Evolutionary conservation across 208 protist species (phyloP).

Genomic region (Leishmania tropica): DNA sequence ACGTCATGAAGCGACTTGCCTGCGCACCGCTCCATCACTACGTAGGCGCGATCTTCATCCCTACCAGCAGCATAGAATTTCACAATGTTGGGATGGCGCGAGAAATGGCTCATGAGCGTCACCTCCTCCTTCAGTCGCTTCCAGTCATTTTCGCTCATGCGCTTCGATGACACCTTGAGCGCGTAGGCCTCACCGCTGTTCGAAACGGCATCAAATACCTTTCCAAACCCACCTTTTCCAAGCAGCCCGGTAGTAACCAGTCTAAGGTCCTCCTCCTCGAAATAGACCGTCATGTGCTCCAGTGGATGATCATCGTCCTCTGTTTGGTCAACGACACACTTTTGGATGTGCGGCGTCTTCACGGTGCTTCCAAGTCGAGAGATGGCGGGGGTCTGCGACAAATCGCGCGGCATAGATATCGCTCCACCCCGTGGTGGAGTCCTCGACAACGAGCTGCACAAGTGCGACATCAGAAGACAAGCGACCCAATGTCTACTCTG

Average conservation of each 20-base stretch:
- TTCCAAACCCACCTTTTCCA: conserved; percentile 87
- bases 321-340: conserved; percentile 46
- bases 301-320: conserved; percentile 61
- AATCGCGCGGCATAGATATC: conserved; percentile 69
- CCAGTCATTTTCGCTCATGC: conserved; percentile 83
- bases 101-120: conserved; percentile 86
- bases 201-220: conserved; percentile 76
- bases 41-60: conserved; percentile 78
- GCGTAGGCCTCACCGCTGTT: conserved; percentile 80
- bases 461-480: conserved; percentile 12
- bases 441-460: conserved; percentile 9
- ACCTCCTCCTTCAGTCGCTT: conserved; percentile 84
- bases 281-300: conserved; percentile 72
- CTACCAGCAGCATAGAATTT: conserved; percentile 74
- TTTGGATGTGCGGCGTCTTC: conserved; percentile 77
- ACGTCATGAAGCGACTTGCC: conserved; percentile 79
- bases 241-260: conserved; percentile 71
- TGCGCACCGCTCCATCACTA: conserved; percentile 89
- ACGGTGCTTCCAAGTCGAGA: conserved; percentile 58
- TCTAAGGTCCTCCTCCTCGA: conserved; percentile 72
- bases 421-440: conserved; percentile 28
- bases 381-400: conserved; percentile 78
- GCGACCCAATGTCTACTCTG: background rate
- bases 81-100: conserved; percentile 88
- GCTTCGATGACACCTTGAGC: conserved; percentile 86